Evolutionary conservation across 192 early-diverging fungal species (phyloP).

Genomic region (Entomortierella lignicola): DNA sequence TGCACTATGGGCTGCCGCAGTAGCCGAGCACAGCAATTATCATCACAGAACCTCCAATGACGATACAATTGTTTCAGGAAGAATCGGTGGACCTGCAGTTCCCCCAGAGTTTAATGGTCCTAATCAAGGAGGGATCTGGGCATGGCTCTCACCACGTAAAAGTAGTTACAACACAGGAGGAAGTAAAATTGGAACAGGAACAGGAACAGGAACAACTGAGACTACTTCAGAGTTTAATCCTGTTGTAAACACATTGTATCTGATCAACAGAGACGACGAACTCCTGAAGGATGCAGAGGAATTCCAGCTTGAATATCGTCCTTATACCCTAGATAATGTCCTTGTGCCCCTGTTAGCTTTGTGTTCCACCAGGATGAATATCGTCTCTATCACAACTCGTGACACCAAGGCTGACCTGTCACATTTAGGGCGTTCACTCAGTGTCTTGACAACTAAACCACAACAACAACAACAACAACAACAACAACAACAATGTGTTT

Average conservation of each 20-base stretch:
- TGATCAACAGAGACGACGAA: conserved; percentile 9
- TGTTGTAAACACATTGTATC: neutral
- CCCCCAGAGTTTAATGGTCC: too few species aligned
- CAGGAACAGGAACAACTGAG: too few species aligned
- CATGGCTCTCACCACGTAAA: neutral
- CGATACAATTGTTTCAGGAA: too few species aligned
- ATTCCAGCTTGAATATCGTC: neutral
- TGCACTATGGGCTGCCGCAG: neutral
- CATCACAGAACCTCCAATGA: neutral
- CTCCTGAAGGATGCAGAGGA: neutral
- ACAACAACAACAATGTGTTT: neutral
- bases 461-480: neutral
- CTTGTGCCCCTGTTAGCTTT: conserved; percentile 3
- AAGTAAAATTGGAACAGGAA: too few species aligned
- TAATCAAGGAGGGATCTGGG: conserved; percentile 22
- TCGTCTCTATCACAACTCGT: neutral
- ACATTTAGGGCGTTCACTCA: neutral
- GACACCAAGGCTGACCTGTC: conserved; percentile 9
- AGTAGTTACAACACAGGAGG: neutral
- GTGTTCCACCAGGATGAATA: conserved; percentile 6
- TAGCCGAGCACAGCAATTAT: too few species aligned
- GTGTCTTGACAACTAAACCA: neutral
- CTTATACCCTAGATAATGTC: conserved; percentile 1
- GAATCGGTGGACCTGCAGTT: too few species aligned
- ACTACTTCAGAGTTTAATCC: neutral